phyloP scores from a whole-genome alignment of 805 yeast genomes.

The Myxozyma melibiosi region DNA sequence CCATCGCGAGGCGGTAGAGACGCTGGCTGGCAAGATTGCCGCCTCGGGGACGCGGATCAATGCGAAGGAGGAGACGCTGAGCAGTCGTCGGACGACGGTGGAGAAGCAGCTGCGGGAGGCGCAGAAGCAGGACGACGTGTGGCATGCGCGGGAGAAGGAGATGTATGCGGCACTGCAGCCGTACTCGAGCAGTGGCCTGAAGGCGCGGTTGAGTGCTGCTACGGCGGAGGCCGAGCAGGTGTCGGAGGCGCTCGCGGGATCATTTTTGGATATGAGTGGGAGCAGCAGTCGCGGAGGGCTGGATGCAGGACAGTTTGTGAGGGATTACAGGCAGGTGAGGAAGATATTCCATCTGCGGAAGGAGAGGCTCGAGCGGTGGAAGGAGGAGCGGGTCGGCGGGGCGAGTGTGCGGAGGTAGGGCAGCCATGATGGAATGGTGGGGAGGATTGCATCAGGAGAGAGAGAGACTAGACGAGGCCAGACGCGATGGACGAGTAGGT shows the following conservation, averaged over 20 bases:
- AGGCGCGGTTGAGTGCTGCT: slow-evolving; percentile 14
- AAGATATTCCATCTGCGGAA: slow-evolving; percentile 49
- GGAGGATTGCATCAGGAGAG: no score
- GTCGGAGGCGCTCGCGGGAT: slow-evolving; percentile 43
- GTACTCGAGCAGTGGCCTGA: slow-evolving; percentile 13
- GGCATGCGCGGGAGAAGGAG: slow-evolving; percentile 22
- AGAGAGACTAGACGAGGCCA: no score
- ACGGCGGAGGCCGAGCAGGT: slow-evolving; percentile 41
- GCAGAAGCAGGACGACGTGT: slow-evolving; percentile 14
- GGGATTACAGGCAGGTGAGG: slow-evolving; percentile 48
- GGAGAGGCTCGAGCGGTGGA: slow-evolving; percentile 54
- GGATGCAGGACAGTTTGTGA: slow-evolving; percentile 47
- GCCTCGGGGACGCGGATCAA: slow-evolving; percentile 15
- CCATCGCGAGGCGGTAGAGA: no score
- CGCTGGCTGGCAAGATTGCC: slow-evolving; percentile 8
- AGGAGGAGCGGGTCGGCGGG: slow-evolving; percentile 48
- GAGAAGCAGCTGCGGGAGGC: slow-evolving; percentile 16
- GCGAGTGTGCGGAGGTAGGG: no score
- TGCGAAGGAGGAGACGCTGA: slow-evolving; percentile 6
- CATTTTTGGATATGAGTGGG: slow-evolving; percentile 39
- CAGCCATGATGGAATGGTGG: no score
- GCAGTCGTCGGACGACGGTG: slow-evolving; percentile 2
- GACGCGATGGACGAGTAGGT: no score
- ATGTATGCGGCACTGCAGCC: slow-evolving; percentile 22
- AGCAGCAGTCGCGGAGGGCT: slow-evolving; percentile 23